Evolutionary conservation across 768 basidiomycete species (phyloP).

Genomic region (Tulasnella sp.): DNA sequence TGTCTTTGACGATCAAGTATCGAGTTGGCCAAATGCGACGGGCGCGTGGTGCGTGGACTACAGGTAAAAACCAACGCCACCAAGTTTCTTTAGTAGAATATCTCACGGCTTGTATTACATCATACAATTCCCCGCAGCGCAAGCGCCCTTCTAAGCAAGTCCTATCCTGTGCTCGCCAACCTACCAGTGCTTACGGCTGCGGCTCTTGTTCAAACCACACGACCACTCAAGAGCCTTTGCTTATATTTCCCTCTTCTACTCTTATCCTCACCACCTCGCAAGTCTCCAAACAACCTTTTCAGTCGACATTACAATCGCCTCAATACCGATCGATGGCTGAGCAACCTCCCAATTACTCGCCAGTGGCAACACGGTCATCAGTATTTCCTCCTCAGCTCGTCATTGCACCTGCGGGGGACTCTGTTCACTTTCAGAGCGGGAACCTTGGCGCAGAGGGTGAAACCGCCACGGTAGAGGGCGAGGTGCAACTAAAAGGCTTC

Average conservation of each 20-base stretch:
- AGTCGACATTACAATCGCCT: too few species aligned
- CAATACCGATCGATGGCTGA: neutral
- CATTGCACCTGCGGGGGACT: slow-evolving; percentile 65
- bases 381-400: slow-evolving; percentile 52
- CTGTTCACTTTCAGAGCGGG: slow-evolving; percentile 79
- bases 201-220: neutral
- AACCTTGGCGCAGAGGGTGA: slow-evolving; percentile 81
- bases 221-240: too few species aligned
- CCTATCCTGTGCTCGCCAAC: neutral
- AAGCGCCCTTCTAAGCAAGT: neutral
- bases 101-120: neutral
- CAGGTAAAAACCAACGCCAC: neutral
- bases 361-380: slow-evolving; percentile 17
- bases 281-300: too few species aligned
- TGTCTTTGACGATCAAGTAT: neutral
- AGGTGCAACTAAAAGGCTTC: slow-evolving; percentile 76
- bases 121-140: neutral
- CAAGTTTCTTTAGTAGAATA: neutral
- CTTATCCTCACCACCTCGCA: too few species aligned
- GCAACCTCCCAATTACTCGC: slow-evolving; percentile 22
- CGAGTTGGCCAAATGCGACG: neutral
- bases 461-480: slow-evolving; percentile 78
- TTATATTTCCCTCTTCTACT: too few species aligned
- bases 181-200: neutral
- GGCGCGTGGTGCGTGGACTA: neutral